Evolutionary conservation across 192 early-diverging fungal genomes (phyloP).

Genomic region (Coemansia sp.): DNA sequence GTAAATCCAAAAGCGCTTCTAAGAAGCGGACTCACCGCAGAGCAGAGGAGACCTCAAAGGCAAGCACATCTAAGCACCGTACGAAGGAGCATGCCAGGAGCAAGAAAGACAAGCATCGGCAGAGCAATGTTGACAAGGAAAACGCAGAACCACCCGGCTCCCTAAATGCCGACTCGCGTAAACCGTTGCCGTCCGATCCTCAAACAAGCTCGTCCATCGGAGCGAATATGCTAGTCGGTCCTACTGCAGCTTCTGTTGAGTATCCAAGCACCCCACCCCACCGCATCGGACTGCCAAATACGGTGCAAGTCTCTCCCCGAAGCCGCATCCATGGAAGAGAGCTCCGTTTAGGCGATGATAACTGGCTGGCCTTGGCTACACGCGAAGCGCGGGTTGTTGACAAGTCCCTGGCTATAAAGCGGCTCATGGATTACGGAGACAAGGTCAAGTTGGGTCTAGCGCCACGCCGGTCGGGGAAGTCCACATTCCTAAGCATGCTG

Average conservation of each 20-base stretch:
- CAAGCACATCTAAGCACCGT: background rate
- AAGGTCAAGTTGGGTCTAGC: background rate
- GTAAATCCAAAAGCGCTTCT: no score
- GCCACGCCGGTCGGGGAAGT: background rate
- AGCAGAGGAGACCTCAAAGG: background rate
- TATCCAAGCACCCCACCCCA: background rate
- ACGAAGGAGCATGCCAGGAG: background rate
- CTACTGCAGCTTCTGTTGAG: background rate
- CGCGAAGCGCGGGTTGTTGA: background rate
- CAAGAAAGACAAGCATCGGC: background rate
- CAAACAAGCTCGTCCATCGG: background rate
- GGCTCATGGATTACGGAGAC: background rate
- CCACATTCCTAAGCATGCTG: background rate
- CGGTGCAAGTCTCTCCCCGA: background rate
- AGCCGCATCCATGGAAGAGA: background rate
- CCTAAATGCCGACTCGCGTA: background rate
- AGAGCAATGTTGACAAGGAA: background rate
- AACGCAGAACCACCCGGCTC: background rate
- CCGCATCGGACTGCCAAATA: background rate
- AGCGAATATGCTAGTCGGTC: background rate
- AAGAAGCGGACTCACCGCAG: background rate
- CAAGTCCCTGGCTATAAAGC: background rate
- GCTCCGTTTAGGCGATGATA: background rate
- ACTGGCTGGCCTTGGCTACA: background rate
- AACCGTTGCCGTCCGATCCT: background rate